These are phyloP conservation scores for Didymellaceae sp. DNA, from an alignment of 2,329 filamentous ascomycete species.

Conservation along the genomic window DNA sequence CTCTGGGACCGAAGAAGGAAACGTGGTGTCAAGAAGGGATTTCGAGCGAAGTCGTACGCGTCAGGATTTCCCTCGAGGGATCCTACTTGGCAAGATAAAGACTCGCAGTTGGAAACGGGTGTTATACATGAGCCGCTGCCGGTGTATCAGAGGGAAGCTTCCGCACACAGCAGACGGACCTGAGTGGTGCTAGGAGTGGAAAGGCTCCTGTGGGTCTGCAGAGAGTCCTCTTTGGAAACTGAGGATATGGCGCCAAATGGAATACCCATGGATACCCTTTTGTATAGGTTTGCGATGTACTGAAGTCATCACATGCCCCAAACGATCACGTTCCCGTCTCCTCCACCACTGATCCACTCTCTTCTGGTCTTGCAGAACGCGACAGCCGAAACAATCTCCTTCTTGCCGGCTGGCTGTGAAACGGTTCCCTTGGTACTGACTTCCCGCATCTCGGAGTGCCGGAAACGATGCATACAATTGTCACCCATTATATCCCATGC, in stretches of 20 bases:
- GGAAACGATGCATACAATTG: slow-evolving; percentile 67
- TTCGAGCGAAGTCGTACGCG: not conserved
- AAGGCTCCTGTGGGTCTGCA: too few species aligned
- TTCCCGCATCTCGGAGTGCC: slow-evolving; percentile 48
- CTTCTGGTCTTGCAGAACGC: slow-evolving; percentile 55
- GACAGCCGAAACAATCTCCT: slow-evolving; percentile 56
- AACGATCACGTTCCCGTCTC: slow-evolving; percentile 53
- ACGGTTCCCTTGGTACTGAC: slow-evolving; percentile 41
- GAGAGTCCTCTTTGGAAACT: too few species aligned
- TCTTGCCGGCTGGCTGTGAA: slow-evolving; percentile 42
- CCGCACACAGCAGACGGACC: not conserved
- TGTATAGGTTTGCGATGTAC: not conserved
- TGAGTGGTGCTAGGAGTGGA: too few species aligned
- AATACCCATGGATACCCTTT: not conserved
- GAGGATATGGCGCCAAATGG: not conserved
- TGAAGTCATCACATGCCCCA: slow-evolving; percentile 35
- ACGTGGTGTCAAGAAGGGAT: slow-evolving; percentile 9
- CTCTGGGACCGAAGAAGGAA: slow-evolving; percentile 5
- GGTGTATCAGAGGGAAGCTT: slow-evolving; percentile 13
- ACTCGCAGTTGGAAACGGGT: slow-evolving; percentile 15
- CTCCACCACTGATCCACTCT: slow-evolving; percentile 58
- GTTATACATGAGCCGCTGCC: slow-evolving; percentile 19
- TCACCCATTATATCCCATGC: slow-evolving; percentile 87
- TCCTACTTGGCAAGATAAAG: not conserved
- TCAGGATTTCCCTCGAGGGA: not conserved